These are phyloP conservation scores for Fusarium palustre DNA, from an alignment of 2,329 filamentous ascomycete species.

Conservation along the genomic window DNA sequence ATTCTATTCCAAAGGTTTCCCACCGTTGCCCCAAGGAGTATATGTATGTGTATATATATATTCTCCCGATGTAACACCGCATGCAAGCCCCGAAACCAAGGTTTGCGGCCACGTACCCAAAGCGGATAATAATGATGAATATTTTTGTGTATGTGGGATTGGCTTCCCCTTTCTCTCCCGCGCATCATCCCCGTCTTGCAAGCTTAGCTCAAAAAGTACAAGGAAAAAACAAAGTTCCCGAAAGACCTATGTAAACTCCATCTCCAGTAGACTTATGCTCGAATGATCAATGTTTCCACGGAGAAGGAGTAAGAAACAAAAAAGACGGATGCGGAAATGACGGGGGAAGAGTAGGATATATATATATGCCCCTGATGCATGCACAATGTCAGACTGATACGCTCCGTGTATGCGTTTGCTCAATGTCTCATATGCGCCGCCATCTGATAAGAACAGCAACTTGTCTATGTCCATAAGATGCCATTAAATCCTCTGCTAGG, in stretches of 20 bases:
- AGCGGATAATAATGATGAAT: constrained; percentile 6
- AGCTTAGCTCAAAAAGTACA: constrained; percentile 41
- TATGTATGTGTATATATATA: constrained; percentile 19
- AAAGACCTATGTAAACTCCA: constrained; percentile 14
- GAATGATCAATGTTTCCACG: constrained; percentile 19
- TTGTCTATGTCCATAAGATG: constrained; percentile 9
- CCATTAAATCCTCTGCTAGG: not conserved
- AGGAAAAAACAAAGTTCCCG: constrained; percentile 26
- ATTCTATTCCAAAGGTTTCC: constrained; percentile 23
- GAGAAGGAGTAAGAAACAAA: constrained; percentile 30
- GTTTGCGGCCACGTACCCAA: constrained; percentile 40
- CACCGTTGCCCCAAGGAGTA: constrained; percentile 8
- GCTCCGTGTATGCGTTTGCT: constrained; percentile 19
- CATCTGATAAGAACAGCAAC: constrained; percentile 1
- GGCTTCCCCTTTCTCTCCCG: constrained; percentile 6
- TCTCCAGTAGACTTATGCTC: constrained; percentile 21
- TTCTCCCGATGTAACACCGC: constrained; percentile 44
- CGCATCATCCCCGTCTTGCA: constrained; percentile 27
- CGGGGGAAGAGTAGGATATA: constrained; percentile 18
- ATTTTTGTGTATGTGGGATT: constrained; percentile 3
- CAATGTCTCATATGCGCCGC: constrained; percentile 27
- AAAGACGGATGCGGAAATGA: constrained; percentile 17
- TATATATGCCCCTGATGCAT: constrained; percentile 21
- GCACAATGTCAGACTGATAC: constrained; percentile 31
- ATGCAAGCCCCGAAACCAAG: constrained; percentile 35